A percentile compares a stretch with the other conserved stretches of the same genome.
Evolutionary conservation across 2,329 filamentous ascomycete genomes (phyloP).

Genomic region (Colletotrichum falcatum): DNA sequence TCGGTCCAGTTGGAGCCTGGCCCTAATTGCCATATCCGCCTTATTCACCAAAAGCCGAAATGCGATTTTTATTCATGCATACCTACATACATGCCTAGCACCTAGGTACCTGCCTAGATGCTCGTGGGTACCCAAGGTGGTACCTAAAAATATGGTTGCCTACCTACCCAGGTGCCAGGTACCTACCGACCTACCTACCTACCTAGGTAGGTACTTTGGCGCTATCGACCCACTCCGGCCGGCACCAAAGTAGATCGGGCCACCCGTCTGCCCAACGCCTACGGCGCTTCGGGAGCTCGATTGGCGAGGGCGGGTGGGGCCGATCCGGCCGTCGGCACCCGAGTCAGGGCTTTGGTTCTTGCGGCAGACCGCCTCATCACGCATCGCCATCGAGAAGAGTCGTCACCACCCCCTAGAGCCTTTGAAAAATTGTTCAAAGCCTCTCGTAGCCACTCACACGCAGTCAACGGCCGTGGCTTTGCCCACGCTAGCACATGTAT

Average conservation of each 20-base stretch:
- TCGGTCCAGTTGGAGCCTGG: constrained; percentile 8
- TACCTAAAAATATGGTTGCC: too few species aligned
- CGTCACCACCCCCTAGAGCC: too few species aligned
- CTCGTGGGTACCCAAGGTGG: too few species aligned
- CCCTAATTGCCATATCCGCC: constrained; percentile 4
- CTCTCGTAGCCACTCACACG: background rate
- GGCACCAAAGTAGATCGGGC: constrained; percentile 6
- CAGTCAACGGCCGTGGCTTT: background rate
- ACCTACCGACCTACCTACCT: background rate
- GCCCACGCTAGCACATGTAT: background rate
- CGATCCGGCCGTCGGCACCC: constrained; percentile 9
- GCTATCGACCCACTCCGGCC: constrained; percentile 2
- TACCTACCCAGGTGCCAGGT: too few species aligned
- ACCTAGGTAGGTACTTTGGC: background rate
- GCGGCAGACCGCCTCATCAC: constrained; percentile 19
- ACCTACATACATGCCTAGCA: too few species aligned
- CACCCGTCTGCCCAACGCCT: background rate
- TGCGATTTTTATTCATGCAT: background rate
- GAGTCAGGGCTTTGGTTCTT: constrained; percentile 1
- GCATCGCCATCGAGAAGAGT: background rate
- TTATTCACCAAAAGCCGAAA: constrained; percentile 1
- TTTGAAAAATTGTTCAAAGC: background rate
- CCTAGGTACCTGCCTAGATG: background rate
- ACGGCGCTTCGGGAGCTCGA: constrained; percentile 1
- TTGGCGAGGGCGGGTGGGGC: constrained; percentile 21